phyloP scores from a whole-genome alignment of 768 basidiomycete genomes.

The Suillus alpinus region DNA sequence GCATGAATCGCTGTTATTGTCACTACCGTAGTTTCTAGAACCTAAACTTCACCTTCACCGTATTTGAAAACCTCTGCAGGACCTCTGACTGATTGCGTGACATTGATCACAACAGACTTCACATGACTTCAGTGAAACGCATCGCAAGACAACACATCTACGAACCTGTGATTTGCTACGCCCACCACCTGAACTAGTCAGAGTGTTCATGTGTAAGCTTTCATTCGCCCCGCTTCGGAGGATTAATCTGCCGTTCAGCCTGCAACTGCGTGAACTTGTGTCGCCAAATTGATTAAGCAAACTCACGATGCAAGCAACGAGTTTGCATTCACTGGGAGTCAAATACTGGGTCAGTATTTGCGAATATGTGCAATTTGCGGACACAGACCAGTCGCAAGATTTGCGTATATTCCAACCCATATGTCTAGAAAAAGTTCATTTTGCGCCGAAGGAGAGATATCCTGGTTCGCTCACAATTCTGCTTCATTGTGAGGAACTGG shows the following conservation, averaged over 20 bases:
- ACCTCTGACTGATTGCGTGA: not conserved
- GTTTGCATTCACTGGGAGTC: not conserved
- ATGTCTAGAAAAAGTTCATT: not conserved
- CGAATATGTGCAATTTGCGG: not conserved
- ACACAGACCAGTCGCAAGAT: not conserved
- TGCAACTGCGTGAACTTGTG: not conserved
- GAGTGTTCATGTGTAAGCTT: not conserved
- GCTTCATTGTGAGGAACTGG: slow-evolving; percentile 2
- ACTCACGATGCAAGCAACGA: slow-evolving; percentile 1
- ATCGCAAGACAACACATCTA: no score
- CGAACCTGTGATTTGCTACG: not conserved
- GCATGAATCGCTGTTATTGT: not conserved
- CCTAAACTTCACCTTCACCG: not conserved
- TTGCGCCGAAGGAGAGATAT: not conserved
- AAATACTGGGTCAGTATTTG: not conserved
- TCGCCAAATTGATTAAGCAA: no score
- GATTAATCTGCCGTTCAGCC: not conserved
- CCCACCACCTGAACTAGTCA: not conserved
- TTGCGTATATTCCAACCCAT: slow-evolving; percentile 2
- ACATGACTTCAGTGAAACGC: not conserved
- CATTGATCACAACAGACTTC: not conserved
- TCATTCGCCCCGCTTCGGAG: not conserved
- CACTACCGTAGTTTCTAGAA: not conserved
- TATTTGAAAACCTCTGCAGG: not conserved
- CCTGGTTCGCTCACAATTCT: not conserved